Percentiles rank a stretch among this genome's conserved stretches.
Conservation (phyloP, 352 stramenopile species). For the Phytophthora cactorum region DNA sequence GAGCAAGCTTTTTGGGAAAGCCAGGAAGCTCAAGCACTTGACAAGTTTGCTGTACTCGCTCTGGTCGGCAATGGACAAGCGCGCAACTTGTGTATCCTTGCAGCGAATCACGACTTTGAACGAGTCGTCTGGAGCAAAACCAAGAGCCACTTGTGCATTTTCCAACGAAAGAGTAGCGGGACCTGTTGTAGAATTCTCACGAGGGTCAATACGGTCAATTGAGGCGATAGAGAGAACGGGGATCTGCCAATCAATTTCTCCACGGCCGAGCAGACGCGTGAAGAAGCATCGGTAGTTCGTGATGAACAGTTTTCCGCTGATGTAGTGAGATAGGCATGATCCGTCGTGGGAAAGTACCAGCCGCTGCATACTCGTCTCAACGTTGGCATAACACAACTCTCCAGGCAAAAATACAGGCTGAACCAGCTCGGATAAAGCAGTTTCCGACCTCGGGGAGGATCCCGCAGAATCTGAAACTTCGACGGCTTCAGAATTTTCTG, state of each 20-base stretch:
- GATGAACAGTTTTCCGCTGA: constrained; percentile 80
- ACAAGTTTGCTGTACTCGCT: constrained; percentile 79
- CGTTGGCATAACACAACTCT: constrained; percentile 81
- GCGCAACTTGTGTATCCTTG: constrained; percentile 76
- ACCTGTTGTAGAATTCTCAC: constrained; percentile 25
- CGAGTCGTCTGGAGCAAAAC: constrained; percentile 56
- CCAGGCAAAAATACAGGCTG: constrained; percentile 61
- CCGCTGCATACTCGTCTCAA: constrained; percentile 73
- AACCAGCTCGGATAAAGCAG: constrained; percentile 23
- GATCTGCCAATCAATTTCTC: constrained; percentile 77
- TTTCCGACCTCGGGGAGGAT: constrained; percentile 9
- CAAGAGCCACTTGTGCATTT: constrained; percentile 65
- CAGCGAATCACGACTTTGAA: constrained; percentile 80
- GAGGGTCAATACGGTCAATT: constrained; percentile 63
- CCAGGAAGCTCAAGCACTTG: constrained; percentile 78
- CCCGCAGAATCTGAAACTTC: constrained; percentile 4
- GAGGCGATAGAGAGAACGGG: constrained; percentile 78
- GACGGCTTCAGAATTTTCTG: constrained; percentile 11
- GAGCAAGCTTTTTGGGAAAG: constrained; percentile 73
- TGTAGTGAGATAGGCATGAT: constrained; percentile 72
- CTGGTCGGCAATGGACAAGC: constrained; percentile 74
- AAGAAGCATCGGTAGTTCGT: constrained; percentile 89
- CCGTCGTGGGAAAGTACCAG: constrained; percentile 69
- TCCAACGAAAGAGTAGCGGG: constrained; percentile 46
- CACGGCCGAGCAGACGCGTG: constrained; percentile 50